These are phyloP conservation scores for Alternaria gansuensis DNA, from an alignment of 2,329 filamentous ascomycete genomes.

Conservation along the genomic window DNA sequence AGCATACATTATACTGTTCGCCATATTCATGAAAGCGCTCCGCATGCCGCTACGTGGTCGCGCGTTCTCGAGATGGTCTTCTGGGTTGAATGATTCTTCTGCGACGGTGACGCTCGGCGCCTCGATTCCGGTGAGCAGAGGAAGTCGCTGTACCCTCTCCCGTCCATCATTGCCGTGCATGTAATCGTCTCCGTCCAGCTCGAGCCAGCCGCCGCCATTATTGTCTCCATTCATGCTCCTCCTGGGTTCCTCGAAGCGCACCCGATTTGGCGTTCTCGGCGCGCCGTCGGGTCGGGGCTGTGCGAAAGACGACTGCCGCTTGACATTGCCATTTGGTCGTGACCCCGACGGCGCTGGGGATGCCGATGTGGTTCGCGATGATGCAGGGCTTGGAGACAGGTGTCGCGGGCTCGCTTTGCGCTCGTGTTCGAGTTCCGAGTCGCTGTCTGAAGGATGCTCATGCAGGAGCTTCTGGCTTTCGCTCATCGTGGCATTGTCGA, in stretches of 20 bases:
- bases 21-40: conserved; percentile 99
- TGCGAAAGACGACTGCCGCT: conserved; percentile 57
- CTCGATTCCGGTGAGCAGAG: conserved; percentile 83
- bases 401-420: conserved; percentile 30
- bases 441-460: conserved; percentile 45
- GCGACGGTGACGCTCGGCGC: conserved; percentile 80
- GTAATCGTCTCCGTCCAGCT: conserved; percentile 70
- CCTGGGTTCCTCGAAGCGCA: conserved; percentile 70
- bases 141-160: conserved; percentile 64
- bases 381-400: conserved; percentile 40
- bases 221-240: conserved; percentile 48
- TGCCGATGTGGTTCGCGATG: conserved; percentile 42
- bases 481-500: conserved; percentile 52
- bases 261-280: conserved; percentile 73
- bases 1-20: conserved; percentile 87
- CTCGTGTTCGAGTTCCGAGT: conserved; percentile 38
- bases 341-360: conserved; percentile 42
- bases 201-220: conserved; percentile 55
- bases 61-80: conserved; percentile 67
- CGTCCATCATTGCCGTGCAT: conserved; percentile 54
- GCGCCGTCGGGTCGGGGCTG: conserved; percentile 60
- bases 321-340: conserved; percentile 39
- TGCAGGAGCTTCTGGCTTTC: conserved; percentile 52
- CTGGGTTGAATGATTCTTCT: conserved; percentile 63
- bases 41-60: conserved; percentile 85